Evolutionary conservation across 1,139 yeast species (phyloP), one percentile per base, ranked within the genome.

Genomic region (Arxiozyma slooffiae): DNA sequence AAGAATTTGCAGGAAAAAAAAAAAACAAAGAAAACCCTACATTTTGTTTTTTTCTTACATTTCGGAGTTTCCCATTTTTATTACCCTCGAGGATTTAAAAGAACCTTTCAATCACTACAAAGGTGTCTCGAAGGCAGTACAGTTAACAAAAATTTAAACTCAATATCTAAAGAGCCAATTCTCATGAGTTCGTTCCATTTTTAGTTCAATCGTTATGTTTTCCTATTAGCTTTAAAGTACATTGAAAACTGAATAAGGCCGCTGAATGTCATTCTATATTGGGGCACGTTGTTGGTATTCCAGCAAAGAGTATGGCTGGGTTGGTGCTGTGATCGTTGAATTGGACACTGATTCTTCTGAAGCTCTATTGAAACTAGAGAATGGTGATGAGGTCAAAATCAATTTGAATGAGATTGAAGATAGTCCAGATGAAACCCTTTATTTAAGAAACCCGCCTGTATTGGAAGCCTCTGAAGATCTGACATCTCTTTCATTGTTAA

Each of bases 241-340:
- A n/a, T n/a, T n/a, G 11, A 30, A 16, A 11, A 30, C n/a, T 30
- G 14, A 11, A n/a, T 2, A 30, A 30, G 14, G n/a, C n/a, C 3
- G 14, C 30, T 8, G 4, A 7, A 53, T 53, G 55, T 44, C 67
- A 20, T 67, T 62, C 49, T 67, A 65, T 49, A 62, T 66, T 23
- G 70, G 70, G 21, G 66, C 69, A 17, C 90, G 96, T 62, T 90
- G 97, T 72, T 92, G 98, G 98, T 82, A 85, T 61, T 96, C 95
- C 37, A 94, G 87, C 68, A 87, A 83, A 55, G 76, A 77, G 51
- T 78, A 80, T 60, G 98, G 97, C 37, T 92, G 97, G 96, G 74
- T 89, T 41, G 95, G 96, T 44, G 94, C 90, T 48, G 85, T 82
- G 54, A 87, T 92, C 47, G 74, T 77, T 52, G 73, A 79, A 50